Base-by-base conservation (phyloP, 371 early-diverging fungal species). In the Smittium mucronatum region DNA sequence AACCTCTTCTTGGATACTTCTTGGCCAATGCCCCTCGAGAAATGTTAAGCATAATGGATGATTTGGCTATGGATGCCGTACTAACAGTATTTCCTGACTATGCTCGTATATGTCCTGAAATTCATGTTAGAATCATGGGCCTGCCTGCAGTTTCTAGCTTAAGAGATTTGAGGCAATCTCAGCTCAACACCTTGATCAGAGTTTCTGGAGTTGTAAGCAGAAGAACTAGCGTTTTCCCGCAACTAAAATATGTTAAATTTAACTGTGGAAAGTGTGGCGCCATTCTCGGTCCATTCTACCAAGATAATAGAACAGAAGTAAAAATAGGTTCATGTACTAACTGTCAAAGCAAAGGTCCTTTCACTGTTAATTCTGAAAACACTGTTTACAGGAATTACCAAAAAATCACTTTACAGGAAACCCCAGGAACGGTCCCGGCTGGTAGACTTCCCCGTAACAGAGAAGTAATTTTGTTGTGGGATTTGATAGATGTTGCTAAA, bases 381-480 rank as follows among this genome's bases (percentile, higher is more conserved):
- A 98, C 99, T 0, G 86, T 97, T 1, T 99, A 99, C 78, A 88
- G 98, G 74, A 96, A 99, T 83, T 97, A 93, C 75, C 99, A 99
- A 83, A 93, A 94, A 64, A 78, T 99, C 72, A 97, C 98, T 0
- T 82, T 99, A 57, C 99, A 99, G 75, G 99, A 99, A 80, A 89
- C 92, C 1, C 99, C 99, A 26, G 98, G 98, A 1, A 90, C 94
- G 0, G 96, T 99, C 11, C 98, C 97, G 1, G 89, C 98, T 0
- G 99, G 99, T 70, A 90, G 97, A 70, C 83, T 99, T 47, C 99
- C 99, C 57, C 87, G 99, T 36, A 90, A 91, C 70, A 88, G 93
- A 60, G 99, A 99, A 71, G 93, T 99, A 1, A 87, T 99, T 64
- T 83, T 98, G 71, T 81, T 95, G 64, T 92, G 94, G 90, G 99